phyloP scores from a whole-genome alignment of 2,329 filamentous ascomycete genomes.

The Epichloe coenophiala region DNA sequence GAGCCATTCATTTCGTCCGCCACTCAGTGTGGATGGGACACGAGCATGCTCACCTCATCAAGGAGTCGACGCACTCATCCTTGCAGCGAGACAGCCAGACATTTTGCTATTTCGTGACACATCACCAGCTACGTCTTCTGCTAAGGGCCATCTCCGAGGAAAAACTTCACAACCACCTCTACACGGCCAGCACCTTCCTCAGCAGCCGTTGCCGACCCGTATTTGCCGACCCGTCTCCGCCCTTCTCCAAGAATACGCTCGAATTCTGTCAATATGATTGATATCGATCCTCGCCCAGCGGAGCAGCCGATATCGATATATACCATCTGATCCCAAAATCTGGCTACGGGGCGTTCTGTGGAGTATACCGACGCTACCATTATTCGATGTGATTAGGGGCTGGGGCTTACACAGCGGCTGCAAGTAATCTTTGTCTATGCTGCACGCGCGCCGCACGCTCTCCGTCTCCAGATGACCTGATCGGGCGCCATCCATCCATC shows the following conservation, averaged over 20 bases:
- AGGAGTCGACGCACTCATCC: not conserved
- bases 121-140: not conserved
- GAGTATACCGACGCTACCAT: not conserved
- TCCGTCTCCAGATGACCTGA: not conserved
- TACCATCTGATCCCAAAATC: not conserved
- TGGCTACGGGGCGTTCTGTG: not conserved
- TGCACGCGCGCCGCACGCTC: not conserved
- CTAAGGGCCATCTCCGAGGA: not conserved
- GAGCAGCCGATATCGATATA: not conserved
- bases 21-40: not conserved
- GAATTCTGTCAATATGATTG: not conserved
- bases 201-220: not conserved
- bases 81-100: not conserved
- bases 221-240: not conserved
- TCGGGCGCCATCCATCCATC: not conserved
- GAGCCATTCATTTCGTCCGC: not conserved
- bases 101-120: not conserved
- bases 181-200: not conserved
- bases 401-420: not conserved
- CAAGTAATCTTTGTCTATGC: not conserved
- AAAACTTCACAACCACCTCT: not conserved
- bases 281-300: not conserved
- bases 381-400: not conserved
- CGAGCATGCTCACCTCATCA: not conserved
- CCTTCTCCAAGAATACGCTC: not conserved